Conservation (phyloP, 805 yeast species). For the Alloascoidea africana region DNA sequence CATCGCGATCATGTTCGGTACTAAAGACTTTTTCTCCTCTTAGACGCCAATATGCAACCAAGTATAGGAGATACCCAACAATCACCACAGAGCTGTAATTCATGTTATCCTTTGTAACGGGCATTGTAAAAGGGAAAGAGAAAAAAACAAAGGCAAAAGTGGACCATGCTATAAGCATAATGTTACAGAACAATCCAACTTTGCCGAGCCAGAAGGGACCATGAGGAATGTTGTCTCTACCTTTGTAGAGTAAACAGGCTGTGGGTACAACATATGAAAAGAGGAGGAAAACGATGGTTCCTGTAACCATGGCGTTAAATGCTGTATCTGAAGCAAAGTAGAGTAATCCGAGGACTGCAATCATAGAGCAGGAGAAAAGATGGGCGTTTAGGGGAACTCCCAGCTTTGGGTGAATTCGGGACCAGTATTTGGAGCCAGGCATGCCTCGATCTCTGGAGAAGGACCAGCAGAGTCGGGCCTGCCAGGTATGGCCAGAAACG, state of each 20-base stretch:
- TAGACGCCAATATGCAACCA: conserved; percentile 35
- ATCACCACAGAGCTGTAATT: conserved; percentile 49
- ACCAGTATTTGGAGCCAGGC: conserved; percentile 37
- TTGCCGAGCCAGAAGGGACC: conserved; percentile 60
- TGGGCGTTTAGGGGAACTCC: conserved; percentile 50
- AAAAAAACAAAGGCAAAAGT: conserved; percentile 42
- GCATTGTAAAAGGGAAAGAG: conserved; percentile 50
- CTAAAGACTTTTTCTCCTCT: background rate
- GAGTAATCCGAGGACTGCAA: conserved; percentile 41
- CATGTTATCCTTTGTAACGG: conserved; percentile 47
- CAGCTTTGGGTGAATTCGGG: conserved; percentile 27
- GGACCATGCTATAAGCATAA: conserved; percentile 40
- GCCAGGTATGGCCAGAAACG: conserved; percentile 53
- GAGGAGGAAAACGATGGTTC: conserved; percentile 42
- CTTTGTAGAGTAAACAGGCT: conserved; percentile 28
- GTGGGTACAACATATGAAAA: conserved; percentile 45
- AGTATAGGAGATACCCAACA: conserved; percentile 28
- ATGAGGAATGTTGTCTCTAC: conserved; percentile 34
- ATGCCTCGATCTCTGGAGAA: conserved; percentile 52
- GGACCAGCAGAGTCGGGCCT: conserved; percentile 53
- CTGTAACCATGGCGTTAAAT: conserved; percentile 47
- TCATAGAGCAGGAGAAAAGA: conserved; percentile 33
- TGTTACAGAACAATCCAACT: conserved; percentile 34
- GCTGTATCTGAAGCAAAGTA: conserved; percentile 56
- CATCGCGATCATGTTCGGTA: no score